phyloP scores from a whole-genome alignment of 106 monocot species.

The Dendrobium officinale region DNA sequence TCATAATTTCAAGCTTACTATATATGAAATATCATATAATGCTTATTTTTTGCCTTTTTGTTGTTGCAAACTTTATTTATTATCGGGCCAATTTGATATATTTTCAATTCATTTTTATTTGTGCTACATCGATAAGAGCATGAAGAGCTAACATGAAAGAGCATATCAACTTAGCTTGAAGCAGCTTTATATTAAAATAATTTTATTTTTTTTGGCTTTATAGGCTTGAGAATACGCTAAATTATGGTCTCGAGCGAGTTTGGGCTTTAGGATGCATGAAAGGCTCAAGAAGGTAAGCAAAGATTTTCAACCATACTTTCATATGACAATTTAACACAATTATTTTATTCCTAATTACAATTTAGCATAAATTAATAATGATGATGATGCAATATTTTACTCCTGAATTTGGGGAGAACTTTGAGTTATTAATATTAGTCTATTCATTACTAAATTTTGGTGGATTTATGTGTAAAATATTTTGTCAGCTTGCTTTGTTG shows the following conservation, averaged over 20 bases:
- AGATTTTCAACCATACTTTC: neutral
- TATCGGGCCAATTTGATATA: neutral
- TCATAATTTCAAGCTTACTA: neutral
- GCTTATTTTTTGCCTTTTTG: neutral
- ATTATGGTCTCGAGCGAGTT: slow-evolving; percentile 88
- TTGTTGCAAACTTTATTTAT: neutral
- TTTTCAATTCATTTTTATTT: neutral
- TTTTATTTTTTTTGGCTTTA: neutral
- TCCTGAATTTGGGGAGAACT: neutral
- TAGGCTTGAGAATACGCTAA: slow-evolving; percentile 81
- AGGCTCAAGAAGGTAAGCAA: slow-evolving; percentile 67
- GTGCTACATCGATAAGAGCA: neutral
- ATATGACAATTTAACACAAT: neutral
- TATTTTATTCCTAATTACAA: neutral
- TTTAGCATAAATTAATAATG: neutral
- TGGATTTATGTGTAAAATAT: neutral
- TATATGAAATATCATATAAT: neutral
- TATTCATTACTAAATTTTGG: neutral
- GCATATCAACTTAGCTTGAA: neutral
- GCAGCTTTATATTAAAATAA: neutral
- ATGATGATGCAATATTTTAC: slow-evolving; percentile 1
- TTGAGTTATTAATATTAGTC: neutral
- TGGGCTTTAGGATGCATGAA: slow-evolving; percentile 78
- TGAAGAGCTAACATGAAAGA: neutral
- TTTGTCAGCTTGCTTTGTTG: neutral